Base-by-base conservation (phyloP, 23 red algal genomes). In the Agarophyton chilense region DNA sequence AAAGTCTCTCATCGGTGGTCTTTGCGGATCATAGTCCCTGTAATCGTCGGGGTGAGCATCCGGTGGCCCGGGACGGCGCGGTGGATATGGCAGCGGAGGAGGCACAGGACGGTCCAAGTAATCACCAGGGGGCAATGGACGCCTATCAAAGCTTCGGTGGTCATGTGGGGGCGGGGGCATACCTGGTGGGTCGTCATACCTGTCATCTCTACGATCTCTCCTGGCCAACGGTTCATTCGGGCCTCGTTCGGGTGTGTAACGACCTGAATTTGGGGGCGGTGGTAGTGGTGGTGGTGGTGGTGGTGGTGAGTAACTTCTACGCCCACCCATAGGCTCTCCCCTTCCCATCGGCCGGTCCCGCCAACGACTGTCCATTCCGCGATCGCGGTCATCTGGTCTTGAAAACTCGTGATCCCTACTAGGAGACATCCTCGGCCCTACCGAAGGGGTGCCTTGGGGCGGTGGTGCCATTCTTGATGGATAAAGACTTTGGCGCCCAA, bases 1-100 rank as follows among this genome's bases (percentile, higher is more conserved):
- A 79, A 58, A 79, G 12, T 58, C 75, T 34, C 75, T 79, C 75
- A 58, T 39, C 10, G 75, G 75, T 21, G 41, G 44, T 36, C 58
- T 43, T 68, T 64, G 32, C 14, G 28, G 43, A 32, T 28, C 80
- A 51, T 46, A 68, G 12, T 68, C 80, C 50, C 51, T 45, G 34
- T 26, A 28, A 16, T 57, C 50, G 22, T 41, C 55, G 18, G 36
- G 56, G 79, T 22, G 58, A 7, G 17, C 51, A 52, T 79, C 75
- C 7, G 49, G 75, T 34, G 75, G 73, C 41, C 24, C 50, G 43
- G 1, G 46, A 17, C 43, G 52, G 9, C 31, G 29, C n/a, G 41
- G 45, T 5, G 25, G 22, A 54, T 50, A 36, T 14, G 25, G 28
- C 16, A 5, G 72, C 29, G 31, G 42, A 14, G 38, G 72, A 14